phyloP scores from a whole-genome alignment of 768 basidiomycete species.

The Pleurotus citrinopileatus region DNA sequence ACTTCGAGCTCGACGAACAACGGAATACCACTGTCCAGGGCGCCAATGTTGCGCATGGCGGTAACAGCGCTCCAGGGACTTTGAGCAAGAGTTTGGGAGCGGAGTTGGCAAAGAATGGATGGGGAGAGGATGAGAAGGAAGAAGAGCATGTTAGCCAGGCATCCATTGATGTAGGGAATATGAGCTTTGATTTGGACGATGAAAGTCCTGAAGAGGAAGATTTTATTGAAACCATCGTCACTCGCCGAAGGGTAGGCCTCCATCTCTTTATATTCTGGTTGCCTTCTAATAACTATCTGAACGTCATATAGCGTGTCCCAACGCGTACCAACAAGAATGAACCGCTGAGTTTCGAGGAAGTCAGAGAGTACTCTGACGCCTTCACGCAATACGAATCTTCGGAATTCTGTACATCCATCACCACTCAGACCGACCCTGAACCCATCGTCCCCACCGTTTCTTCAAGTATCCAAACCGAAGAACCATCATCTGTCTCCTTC shows the following conservation, averaged over 20 bases:
- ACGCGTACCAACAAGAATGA: conserved; percentile 54
- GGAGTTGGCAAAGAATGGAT: conserved; percentile 53
- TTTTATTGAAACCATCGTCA: conserved; percentile 86
- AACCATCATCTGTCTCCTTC: conserved; percentile 21
- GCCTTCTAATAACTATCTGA: conserved; percentile 5
- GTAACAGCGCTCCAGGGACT: conserved; percentile 52
- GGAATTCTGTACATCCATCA: conserved; percentile 42
- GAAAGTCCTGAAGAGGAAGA: conserved; percentile 63
- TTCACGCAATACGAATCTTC: conserved; percentile 66
- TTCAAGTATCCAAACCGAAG: conserved; percentile 59
- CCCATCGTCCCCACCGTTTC: conserved; percentile 44
- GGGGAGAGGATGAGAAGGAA: conserved; percentile 36
- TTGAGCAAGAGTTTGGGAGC: conserved; percentile 75
- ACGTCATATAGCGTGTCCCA: conserved; percentile 61
- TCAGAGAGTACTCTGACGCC: conserved; percentile 75
- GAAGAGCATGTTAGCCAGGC: conserved; percentile 27
- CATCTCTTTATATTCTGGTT: conserved; percentile 9
- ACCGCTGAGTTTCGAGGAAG: conserved; percentile 54
- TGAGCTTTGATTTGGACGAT: conserved; percentile 42
- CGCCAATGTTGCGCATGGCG: conserved; percentile 32
- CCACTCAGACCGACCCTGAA: conserved; percentile 63
- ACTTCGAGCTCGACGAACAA: conserved; percentile 93
- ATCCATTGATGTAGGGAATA: conserved; percentile 26
- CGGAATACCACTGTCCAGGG: conserved; percentile 41
- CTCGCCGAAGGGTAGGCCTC: conserved; percentile 61